Evolutionary conservation across 2,329 filamentous ascomycete species (phyloP).

Genomic region (Laburnicola sp.): DNA sequence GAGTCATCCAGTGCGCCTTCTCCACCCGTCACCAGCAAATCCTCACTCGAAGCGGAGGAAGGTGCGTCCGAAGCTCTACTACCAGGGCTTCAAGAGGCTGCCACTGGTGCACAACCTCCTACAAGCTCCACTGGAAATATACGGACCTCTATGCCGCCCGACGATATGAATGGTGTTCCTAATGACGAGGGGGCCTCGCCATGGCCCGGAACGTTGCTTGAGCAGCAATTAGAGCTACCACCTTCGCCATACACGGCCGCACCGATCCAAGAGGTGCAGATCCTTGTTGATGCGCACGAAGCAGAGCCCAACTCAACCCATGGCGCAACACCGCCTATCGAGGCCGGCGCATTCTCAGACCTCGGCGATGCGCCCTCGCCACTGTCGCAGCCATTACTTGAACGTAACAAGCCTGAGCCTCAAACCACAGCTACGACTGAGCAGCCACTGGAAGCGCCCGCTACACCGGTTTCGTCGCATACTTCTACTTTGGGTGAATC

Average conservation of each 20-base stretch:
- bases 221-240: slow-evolving; percentile 1
- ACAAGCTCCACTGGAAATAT: not conserved
- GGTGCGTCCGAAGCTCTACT: not conserved
- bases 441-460: not conserved
- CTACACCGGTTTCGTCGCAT: not conserved
- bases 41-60: not conserved
- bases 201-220: not conserved
- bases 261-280: not conserved
- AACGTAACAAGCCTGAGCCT: not conserved
- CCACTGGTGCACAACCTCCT: not conserved
- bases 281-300: not conserved
- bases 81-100: slow-evolving; percentile 5
- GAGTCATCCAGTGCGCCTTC: not conserved
- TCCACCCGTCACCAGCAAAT: not conserved
- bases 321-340: too few relatives aligned
- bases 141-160: not conserved
- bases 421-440: not conserved
- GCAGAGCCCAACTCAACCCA: not conserved
- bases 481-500: not conserved
- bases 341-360: not conserved
- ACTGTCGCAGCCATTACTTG: not conserved
- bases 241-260: not conserved
- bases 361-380: not conserved
- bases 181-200: not conserved
- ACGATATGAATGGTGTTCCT: not conserved